A percentile compares a stretch with the other conserved stretches of the same genome.
Conservation (phyloP, 371 early-diverging fungal species). For the Syncephalastrum sp. region DNA sequence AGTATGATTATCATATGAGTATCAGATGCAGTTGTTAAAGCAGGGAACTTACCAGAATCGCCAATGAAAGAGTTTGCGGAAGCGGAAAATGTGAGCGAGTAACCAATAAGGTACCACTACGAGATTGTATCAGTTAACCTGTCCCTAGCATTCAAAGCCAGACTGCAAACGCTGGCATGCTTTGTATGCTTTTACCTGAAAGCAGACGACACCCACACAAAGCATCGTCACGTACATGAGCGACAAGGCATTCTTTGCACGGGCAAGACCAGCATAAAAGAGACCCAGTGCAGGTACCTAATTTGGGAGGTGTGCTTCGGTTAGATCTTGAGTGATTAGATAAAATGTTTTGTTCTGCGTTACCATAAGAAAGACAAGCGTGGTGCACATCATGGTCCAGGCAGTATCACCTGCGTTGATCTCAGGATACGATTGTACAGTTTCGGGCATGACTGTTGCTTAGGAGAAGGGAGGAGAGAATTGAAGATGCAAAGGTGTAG, state of each 20-base stretch:
- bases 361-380: slow-evolving; percentile 49
- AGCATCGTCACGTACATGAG: slow-evolving; percentile 79
- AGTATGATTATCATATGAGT: background rate
- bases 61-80: slow-evolving; percentile 77
- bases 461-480: too few species aligned
- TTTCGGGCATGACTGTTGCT: too few species aligned
- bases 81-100: slow-evolving; percentile 76
- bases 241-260: slow-evolving; percentile 78
- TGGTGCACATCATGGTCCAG: slow-evolving; percentile 60
- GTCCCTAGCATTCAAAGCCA: background rate
- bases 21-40: background rate
- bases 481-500: too few species aligned
- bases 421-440: background rate
- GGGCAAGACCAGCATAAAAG: slow-evolving; percentile 85
- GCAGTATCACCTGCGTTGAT: slow-evolving; percentile 69
- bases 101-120: slow-evolving; percentile 85
- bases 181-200: slow-evolving; percentile 48
- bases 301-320: background rate
- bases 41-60: slow-evolving; percentile 60
- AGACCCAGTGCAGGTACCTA: slow-evolving; percentile 71
- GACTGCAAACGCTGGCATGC: too few species aligned
- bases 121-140: background rate
- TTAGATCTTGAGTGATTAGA: background rate
- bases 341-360: background rate
- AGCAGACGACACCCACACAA: slow-evolving; percentile 76